Evolutionary conservation across 2,329 filamentous ascomycete genomes (phyloP).

Genomic region (Monosporascus sp.): DNA sequence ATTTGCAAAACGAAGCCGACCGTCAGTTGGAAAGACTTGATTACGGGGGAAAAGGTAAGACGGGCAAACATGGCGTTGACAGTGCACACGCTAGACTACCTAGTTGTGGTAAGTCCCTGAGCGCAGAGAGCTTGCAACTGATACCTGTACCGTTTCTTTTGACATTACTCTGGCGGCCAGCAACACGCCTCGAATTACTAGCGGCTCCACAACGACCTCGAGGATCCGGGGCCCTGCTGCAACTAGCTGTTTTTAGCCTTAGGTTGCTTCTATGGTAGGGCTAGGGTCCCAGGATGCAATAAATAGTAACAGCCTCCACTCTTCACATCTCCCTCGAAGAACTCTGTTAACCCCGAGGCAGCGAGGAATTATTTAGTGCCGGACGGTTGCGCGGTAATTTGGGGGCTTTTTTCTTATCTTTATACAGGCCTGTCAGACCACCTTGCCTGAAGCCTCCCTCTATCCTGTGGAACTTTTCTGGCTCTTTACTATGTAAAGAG

Average conservation of each 20-base stretch:
- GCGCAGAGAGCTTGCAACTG: background rate
- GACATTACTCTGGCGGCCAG: background rate
- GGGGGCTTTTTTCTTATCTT: too few species aligned
- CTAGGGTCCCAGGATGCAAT: background rate
- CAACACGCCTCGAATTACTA: too few species aligned
- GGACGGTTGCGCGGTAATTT: too few species aligned
- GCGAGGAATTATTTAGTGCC: too few species aligned
- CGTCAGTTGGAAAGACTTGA: background rate
- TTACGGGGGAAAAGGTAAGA: background rate
- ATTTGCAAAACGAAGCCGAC: too few species aligned
- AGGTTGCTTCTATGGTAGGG: background rate
- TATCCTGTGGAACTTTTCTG: too few species aligned
- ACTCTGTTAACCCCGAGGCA: background rate
- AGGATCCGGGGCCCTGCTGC: too few species aligned
- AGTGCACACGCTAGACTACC: background rate
- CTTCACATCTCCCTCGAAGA: background rate
- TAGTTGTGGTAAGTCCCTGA: background rate
- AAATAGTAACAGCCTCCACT: background rate
- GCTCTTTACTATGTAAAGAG: too few species aligned
- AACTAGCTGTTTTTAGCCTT: background rate
- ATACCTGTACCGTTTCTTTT: background rate
- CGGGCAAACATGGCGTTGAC: background rate
- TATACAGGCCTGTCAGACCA: too few species aligned
- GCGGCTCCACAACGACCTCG: too few species aligned
- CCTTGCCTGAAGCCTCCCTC: too few species aligned